Evolutionary conservation across 2,329 filamentous ascomycete species (phyloP).

Genomic region (Fusarium compactum): DNA sequence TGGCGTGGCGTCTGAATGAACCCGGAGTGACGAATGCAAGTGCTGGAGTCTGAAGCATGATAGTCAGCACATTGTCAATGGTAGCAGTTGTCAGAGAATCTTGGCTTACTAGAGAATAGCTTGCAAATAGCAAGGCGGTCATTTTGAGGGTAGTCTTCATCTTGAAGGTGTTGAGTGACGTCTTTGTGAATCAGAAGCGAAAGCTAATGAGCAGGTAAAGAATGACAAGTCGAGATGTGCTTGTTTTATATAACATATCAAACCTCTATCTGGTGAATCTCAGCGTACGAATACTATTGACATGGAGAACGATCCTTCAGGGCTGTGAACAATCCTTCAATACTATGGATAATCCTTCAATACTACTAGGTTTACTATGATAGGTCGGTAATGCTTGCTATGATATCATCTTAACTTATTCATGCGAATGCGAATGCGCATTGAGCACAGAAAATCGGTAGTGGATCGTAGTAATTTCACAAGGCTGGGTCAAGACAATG

Average conservation of each 20-base stretch:
- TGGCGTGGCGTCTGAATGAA: background rate
- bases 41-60: background rate
- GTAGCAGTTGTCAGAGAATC: background rate
- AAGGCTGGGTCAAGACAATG: background rate
- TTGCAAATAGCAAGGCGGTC: background rate
- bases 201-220: background rate
- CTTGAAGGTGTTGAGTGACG: background rate
- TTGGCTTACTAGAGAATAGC: background rate
- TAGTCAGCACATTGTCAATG: background rate
- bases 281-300: background rate
- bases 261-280: background rate
- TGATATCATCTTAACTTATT: background rate
- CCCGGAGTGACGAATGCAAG: background rate
- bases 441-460: no score
- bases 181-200: background rate
- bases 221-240: no score
- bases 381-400: background rate
- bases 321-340: background rate
- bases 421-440: background rate
- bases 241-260: background rate
- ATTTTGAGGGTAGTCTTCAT: background rate
- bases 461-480: background rate
- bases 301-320: background rate
- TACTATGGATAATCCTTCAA: background rate
- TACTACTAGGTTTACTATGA: no score